These are phyloP conservation scores for Cladophialophora chaetospira DNA, from an alignment of 2,329 filamentous ascomycete species.

Conservation along the genomic window DNA sequence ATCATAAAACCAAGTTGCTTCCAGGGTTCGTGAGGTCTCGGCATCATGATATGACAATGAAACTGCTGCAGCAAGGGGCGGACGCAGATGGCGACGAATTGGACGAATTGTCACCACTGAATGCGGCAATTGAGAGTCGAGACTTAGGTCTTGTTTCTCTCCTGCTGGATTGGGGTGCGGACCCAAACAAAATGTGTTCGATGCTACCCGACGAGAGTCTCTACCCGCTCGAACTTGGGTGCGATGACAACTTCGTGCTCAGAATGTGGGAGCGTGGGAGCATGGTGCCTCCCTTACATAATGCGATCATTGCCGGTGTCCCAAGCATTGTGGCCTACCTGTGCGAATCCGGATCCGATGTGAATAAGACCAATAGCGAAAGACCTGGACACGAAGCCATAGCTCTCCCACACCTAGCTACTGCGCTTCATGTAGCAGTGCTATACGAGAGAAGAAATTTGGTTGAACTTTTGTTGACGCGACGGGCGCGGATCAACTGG, in stretches of 20 bases:
- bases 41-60: neutral
- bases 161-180: slow-evolving; percentile 2
- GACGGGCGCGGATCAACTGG: slow-evolving; percentile 1
- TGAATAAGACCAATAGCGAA: neutral
- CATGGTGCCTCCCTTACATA: neutral
- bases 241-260: too few relatives aligned
- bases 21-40: neutral
- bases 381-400: neutral
- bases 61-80: neutral
- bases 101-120: neutral
- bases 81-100: neutral
- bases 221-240: too few relatives aligned
- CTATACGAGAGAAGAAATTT: neutral
- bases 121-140: neutral
- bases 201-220: too few relatives aligned
- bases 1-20: neutral
- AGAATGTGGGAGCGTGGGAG: too few relatives aligned
- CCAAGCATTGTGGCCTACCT: neutral
- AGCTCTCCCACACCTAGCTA: neutral
- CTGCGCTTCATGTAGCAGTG: neutral
- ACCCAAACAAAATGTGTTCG: neutral
- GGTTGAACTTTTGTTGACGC: neutral
- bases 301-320: neutral
- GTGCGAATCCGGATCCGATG: slow-evolving; percentile 1
- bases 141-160: slow-evolving; percentile 1